These are phyloP conservation scores for Saccharum officinarum DNA, from an alignment of 176 grass and related monocot species.

Conservation along the genomic window DNA sequence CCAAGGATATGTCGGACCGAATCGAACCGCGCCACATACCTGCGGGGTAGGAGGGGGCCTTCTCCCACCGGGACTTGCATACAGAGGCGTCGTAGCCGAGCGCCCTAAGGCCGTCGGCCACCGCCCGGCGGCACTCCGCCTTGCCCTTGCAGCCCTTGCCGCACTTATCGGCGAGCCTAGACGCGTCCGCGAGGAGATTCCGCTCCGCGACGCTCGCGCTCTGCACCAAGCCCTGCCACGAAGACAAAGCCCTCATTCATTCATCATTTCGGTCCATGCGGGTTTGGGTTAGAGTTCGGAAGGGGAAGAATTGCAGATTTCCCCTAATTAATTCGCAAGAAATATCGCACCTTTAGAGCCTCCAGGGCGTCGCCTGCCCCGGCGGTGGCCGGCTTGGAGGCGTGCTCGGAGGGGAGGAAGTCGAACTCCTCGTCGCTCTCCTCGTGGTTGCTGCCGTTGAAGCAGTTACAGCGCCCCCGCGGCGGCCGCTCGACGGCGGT, in stretches of 20 bases:
- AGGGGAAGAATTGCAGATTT: background rate
- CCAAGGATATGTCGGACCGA: background rate
- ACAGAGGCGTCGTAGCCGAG: constrained; percentile 84
- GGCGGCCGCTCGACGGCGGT: constrained; percentile 57
- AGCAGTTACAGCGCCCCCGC: constrained; percentile 82
- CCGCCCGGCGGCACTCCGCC: constrained; percentile 51
- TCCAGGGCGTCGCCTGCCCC: constrained; percentile 55
- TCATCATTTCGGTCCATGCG: constrained; percentile 27
- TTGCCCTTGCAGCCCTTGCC: constrained; percentile 51
- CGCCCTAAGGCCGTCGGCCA: constrained; percentile 67
- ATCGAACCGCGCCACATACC: constrained; percentile 20
- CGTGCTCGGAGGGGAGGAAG: constrained; percentile 47
- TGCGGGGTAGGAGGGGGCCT: constrained; percentile 57
- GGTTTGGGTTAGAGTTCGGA: background rate
- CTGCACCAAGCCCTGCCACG: constrained; percentile 67
- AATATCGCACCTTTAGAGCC: constrained; percentile 61
- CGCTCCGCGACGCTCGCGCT: constrained; percentile 71
- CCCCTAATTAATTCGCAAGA: background rate
- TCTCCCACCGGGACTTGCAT: constrained; percentile 85
- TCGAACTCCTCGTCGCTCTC: constrained; percentile 76
- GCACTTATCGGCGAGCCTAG: constrained; percentile 56
- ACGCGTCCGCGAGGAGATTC: constrained; percentile 85
- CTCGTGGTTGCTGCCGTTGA: constrained; percentile 76
- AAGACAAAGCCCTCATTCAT: background rate
- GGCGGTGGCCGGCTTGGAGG: background rate